phyloP scores from a whole-genome alignment of 371 early-diverging fungal genomes.

The Mortierella sp. region DNA sequence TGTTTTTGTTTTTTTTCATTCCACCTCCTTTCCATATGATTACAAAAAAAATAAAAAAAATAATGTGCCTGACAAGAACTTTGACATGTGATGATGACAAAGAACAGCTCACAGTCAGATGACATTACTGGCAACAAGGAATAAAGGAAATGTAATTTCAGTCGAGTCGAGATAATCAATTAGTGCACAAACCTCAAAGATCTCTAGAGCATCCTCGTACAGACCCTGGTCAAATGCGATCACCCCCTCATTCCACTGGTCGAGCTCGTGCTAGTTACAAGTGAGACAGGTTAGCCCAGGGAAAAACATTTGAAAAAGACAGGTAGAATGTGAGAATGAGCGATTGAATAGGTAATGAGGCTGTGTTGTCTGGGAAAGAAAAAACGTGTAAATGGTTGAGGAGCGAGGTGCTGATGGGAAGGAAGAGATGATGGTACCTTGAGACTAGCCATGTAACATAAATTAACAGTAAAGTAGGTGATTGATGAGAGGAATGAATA shows the following conservation, averaged over 20 bases:
- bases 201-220: conserved; percentile 71
- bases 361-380: not conserved
- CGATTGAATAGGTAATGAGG: not conserved
- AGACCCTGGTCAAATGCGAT: conserved; percentile 76
- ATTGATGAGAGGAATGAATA: not conserved
- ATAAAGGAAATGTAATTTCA: not conserved
- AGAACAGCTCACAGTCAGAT: not conserved
- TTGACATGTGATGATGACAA: not conserved
- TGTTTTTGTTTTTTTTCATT: not conserved
- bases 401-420: no score
- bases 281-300: not conserved
- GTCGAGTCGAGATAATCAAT: not conserved
- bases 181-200: conserved; percentile 65
- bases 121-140: not conserved
- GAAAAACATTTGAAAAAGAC: not conserved
- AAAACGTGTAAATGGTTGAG: not conserved
- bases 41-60: no score
- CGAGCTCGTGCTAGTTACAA: conserved; percentile 74
- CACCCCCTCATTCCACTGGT: conserved; percentile 82
- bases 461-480: not conserved
- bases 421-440: conserved; percentile 19
- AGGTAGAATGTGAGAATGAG: not conserved
- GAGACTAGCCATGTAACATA: conserved; percentile 17
- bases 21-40: not conserved
- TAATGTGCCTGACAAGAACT: not conserved